phyloP scores from a whole-genome alignment of 805 yeast species.

The Candida khao-thaluensis region DNA sequence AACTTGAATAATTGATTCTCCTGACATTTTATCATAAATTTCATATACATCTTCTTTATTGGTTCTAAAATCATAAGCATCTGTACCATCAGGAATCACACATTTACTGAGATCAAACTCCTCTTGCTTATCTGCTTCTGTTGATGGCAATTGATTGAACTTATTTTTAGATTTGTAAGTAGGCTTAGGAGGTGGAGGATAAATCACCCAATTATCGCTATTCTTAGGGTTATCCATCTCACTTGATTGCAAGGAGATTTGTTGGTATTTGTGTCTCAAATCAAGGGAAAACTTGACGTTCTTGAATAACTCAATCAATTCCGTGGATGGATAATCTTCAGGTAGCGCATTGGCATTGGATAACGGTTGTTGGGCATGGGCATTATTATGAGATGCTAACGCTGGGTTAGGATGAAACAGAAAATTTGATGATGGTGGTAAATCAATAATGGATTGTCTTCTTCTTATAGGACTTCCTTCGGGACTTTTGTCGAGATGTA shows the following conservation, averaged over 20 bases:
- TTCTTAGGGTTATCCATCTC: conserved; percentile 86
- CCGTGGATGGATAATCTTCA: conserved; percentile 64
- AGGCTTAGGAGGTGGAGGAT: conserved; percentile 94
- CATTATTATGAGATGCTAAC: conserved; percentile 15
- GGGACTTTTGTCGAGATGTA: conserved; percentile 24
- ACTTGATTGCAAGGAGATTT: conserved; percentile 61
- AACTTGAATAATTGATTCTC: conserved; percentile 46
- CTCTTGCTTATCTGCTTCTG: conserved; percentile 36
- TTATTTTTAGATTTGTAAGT: conserved; percentile 62
- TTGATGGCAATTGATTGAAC: conserved; percentile 44
- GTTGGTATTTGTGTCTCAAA: conserved; percentile 73
- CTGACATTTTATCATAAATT: conserved; percentile 40
- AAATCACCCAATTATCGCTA: conserved; percentile 65
- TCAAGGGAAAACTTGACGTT: conserved; percentile 67
- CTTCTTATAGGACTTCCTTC: conserved; percentile 20
- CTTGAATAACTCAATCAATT: conserved; percentile 59
- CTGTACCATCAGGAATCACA: conserved; percentile 52
- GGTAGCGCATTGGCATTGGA: conserved; percentile 20
- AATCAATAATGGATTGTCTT: conserved; percentile 40
- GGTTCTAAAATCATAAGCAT: conserved; percentile 38
- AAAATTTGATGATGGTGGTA: conserved; percentile 22
- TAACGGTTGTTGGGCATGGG: conserved; percentile 8
- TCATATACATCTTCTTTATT: conserved; percentile 73
- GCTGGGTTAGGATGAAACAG: conserved; percentile 17
- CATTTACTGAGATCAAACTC: conserved; percentile 60